Conservation (phyloP, 75 land plant genomes). For the Picea sitchensis region DNA sequence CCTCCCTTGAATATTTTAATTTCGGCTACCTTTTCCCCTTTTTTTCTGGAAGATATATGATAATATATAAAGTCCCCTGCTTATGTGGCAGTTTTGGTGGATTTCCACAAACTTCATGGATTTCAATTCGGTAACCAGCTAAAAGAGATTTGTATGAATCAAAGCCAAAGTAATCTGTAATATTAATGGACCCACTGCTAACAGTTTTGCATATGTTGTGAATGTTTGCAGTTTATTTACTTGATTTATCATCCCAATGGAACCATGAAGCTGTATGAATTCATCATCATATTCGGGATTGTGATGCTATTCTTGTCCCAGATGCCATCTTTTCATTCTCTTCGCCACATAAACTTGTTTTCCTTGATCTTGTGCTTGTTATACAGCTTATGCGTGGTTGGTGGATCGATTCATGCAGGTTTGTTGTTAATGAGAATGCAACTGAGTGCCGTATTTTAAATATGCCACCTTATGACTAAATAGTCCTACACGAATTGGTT, state of each 20-base stretch:
- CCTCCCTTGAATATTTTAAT: too few relatives aligned
- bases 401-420: constrained; percentile 78
- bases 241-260: constrained; percentile 38
- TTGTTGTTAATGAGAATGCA: constrained; percentile 44
- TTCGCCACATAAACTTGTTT: constrained; percentile 66
- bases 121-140: neutral
- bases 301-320: constrained; percentile 75
- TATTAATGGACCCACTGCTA: too few relatives aligned
- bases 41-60: neutral
- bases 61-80: neutral
- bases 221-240: constrained; percentile 36
- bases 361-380: constrained; percentile 77
- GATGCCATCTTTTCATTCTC: constrained; percentile 87
- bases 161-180: too few relatives aligned
- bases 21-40: too few relatives aligned
- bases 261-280: constrained; percentile 61
- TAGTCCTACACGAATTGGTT: too few relatives aligned
- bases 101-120: neutral
- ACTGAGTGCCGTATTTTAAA: neutral
- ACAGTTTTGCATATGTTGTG: constrained; percentile 7
- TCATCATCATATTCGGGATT: constrained; percentile 60
- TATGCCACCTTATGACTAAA: too few relatives aligned
- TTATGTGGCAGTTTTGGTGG: too few relatives aligned
- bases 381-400: constrained; percentile 63
- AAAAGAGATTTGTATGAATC: too few relatives aligned